phyloP scores from a whole-genome alignment of 2,329 filamentous ascomycete species.

The Coniochaeta sp. region DNA sequence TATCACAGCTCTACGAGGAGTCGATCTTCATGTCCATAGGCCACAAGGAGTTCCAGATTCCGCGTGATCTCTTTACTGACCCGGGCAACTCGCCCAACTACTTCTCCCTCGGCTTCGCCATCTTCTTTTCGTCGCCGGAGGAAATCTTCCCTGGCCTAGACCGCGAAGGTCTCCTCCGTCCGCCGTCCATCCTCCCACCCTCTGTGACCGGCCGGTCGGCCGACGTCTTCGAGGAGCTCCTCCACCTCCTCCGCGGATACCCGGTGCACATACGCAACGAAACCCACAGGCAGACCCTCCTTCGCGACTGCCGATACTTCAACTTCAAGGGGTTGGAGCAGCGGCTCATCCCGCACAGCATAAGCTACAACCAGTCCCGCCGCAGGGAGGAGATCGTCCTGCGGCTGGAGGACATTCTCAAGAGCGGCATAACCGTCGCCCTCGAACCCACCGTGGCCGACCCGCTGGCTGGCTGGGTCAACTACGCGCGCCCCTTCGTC shows the following conservation, averaged over 20 bases:
- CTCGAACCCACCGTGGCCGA: constrained; percentile 32
- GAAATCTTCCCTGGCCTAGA: constrained; percentile 84
- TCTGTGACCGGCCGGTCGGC: constrained; percentile 73
- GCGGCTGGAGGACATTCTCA: constrained; percentile 78
- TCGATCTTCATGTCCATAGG: constrained; percentile 91
- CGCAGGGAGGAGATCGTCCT: constrained; percentile 68
- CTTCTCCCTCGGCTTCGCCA: constrained; percentile 83
- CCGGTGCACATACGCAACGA: constrained; percentile 69
- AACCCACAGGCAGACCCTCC: constrained; percentile 65
- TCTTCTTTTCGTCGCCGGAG: constrained; percentile 74
- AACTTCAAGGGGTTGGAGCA: constrained; percentile 90
- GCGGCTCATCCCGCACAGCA: constrained; percentile 68
- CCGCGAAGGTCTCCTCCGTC: constrained; percentile 69
- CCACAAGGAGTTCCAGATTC: constrained; percentile 79
- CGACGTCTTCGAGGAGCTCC: constrained; percentile 75
- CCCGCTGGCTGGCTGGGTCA: constrained; percentile 47
- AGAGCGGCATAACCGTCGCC: constrained; percentile 68
- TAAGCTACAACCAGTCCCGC: constrained; percentile 66
- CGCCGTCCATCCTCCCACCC: constrained; percentile 78
- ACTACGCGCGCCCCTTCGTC: constrained; percentile 80
- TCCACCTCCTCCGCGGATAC: constrained; percentile 79
- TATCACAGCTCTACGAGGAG: constrained; percentile 84
- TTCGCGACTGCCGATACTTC: constrained; percentile 86
- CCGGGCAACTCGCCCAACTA: constrained; percentile 93
- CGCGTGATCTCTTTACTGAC: constrained; percentile 75